These are phyloP conservation scores for Cynanchum wilfordii DNA, from an alignment of 257 asterid genomes.

Conservation along the genomic window DNA sequence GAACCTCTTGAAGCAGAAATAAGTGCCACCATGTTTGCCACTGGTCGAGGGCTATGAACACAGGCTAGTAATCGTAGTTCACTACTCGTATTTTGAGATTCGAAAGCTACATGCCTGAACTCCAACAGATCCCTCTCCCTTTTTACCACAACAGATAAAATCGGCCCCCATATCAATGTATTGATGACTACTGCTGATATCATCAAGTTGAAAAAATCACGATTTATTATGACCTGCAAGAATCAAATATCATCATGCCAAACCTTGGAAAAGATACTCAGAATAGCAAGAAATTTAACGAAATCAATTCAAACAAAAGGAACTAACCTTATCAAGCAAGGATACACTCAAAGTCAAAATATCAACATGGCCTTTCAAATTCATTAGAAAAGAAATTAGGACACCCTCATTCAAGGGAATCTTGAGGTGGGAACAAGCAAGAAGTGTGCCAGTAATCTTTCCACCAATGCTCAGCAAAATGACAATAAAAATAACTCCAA, in stretches of 20 bases:
- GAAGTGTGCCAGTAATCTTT: constrained; percentile 73
- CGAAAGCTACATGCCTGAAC: constrained; percentile 60
- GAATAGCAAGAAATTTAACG: no score
- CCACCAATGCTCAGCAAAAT: constrained; percentile 86
- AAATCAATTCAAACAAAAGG: neutral
- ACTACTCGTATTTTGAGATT: constrained; percentile 59
- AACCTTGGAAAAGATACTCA: no score
- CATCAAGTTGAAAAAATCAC: constrained; percentile 65
- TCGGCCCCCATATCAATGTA: constrained; percentile 83
- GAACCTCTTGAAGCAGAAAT: constrained; percentile 68
- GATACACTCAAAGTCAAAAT: constrained; percentile 62
- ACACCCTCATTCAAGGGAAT: constrained; percentile 90
- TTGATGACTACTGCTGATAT: constrained; percentile 65
- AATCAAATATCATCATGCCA: no score
- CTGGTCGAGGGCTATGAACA: constrained; percentile 87
- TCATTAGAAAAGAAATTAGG: constrained; percentile 84
- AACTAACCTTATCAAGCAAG: constrained; percentile 54
- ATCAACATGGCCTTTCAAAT: constrained; percentile 94
- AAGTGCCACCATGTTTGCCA: constrained; percentile 73
- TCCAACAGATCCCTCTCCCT: constrained; percentile 68
- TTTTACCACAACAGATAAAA: constrained; percentile 72
- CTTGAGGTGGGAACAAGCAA: constrained; percentile 74
- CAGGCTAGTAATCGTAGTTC: constrained; percentile 76
- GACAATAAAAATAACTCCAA: constrained; percentile 44
- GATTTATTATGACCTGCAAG: constrained; percentile 41